phyloP scores from a whole-genome alignment of 495 filamentous ascomycete genomes.

The Aspergillus incahuasiensis region DNA sequence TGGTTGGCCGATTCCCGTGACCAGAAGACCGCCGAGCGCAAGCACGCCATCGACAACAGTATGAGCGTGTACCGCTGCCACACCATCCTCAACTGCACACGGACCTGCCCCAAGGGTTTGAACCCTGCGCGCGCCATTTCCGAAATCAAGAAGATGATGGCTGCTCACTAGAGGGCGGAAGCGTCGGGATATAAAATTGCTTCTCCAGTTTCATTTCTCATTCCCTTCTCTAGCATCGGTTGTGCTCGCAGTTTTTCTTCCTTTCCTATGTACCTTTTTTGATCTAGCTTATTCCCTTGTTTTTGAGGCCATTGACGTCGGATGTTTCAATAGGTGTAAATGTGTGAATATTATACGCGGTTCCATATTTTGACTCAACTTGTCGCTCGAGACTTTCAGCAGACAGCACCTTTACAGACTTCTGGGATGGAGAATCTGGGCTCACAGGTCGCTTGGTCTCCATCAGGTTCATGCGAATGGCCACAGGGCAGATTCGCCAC shows the following conservation, averaged over 20 bases:
- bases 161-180: slow-evolving; percentile 32
- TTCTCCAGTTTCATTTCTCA: slow-evolving; percentile 19
- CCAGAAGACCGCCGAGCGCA: slow-evolving; percentile 78
- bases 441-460: too few species aligned
- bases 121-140: slow-evolving; percentile 94
- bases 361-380: neutral
- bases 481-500: too few species aligned
- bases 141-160: slow-evolving; percentile 97
- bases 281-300: slow-evolving; percentile 24
- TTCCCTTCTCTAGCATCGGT: slow-evolving; percentile 19
- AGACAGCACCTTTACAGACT: neutral
- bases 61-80: slow-evolving; percentile 99
- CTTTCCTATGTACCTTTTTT: slow-evolving; percentile 12
- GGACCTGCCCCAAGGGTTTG: slow-evolving; percentile 95
- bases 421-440: neutral
- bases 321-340: slow-evolving; percentile 50
- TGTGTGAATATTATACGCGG: slow-evolving; percentile 32
- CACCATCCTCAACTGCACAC: slow-evolving; percentile 96
- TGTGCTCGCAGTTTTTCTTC: slow-evolving; percentile 23
- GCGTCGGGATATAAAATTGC: slow-evolving; percentile 25
- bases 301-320: slow-evolving; percentile 27
- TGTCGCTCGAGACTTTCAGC: too few species aligned
- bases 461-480: too few species aligned
- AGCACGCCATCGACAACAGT: slow-evolving; percentile 89
- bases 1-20: slow-evolving; percentile 94